Evolutionary conservation across 148 eudicot genomes (phyloP), one percentile per base, ranked within the genome.

Genomic region (Hydrangea macrophylla): DNA sequence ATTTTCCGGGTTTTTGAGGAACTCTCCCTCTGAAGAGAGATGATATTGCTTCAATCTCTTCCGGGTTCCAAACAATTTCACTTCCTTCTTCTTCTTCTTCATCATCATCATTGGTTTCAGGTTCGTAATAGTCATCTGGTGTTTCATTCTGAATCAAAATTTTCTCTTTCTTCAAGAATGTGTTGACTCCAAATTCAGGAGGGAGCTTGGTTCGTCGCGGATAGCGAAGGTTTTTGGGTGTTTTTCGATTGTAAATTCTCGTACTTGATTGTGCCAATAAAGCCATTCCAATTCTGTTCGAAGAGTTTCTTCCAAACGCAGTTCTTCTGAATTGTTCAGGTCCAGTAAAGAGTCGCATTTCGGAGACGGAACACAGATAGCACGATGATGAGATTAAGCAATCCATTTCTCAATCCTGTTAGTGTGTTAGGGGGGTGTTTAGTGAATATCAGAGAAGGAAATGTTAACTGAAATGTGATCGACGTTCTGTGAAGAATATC

Each of bases 41-140:
- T 59, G 97, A 82, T 71, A 94, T 94, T 25, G 98, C 90, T 70
- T 94, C 92, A 53, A 90, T 79, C 76, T 94, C 98, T 63, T 90
- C 97, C 0, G 68, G 64, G 39, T 85, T 84, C 97, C 98, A 94
- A 33, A 59, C 77, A 71, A 65, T 62, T 40, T 40, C 48, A 10
- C 62, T 51, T 50, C 24, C 60, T 56, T 62, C 60, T 36, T 39
- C 75, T 50, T 30, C 39, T 50, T 73, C 80, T 13, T 67, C 73
- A 11, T 64, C 69, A 55, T 30, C 66, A 18, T 67, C 70, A 57
- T 50, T 69, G 25, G 20, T 48, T 18, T 67, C 66, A 53, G 54
- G 24, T 18, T 24, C 62, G 50, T 72, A 27, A 8, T 54, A 8
- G 3, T 0, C 82, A 73, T 48, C 69, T 56, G 60, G 56, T 23